Evolutionary conservation across 768 basidiomycete species (phyloP), one percentile per base, ranked within the genome.

Genomic region (Serendipita vermifera): DNA sequence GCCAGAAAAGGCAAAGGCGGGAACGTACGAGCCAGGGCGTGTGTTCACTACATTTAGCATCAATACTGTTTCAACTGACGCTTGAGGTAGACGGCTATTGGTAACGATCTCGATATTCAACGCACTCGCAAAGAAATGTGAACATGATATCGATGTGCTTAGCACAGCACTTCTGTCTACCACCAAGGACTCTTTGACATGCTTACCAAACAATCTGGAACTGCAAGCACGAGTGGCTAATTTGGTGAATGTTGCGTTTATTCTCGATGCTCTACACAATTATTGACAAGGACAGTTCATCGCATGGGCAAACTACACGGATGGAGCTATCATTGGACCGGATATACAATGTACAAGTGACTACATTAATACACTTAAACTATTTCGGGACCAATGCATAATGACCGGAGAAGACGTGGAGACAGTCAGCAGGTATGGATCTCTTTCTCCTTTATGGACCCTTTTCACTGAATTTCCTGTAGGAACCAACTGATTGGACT

Each of bases 221-320:
- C 77, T 91, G 6, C 71, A 76, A 31, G 84, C 84, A 3, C 78
- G 84, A 63, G 80, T 84, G 9, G 89, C 88, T 20, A 84, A 77
- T 64, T 79, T 90, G 55, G 90, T 89, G 66, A 63, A 85, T 76
- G 11, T 53, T 15, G n/a, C n/a, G n/a, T n/a, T n/a, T n/a, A n/a
- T n/a, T n/a, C n/a, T n/a, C n/a, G n/a, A n/a, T n/a, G n/a, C n/a
- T n/a, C n/a, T n/a, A n/a, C 20, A 26, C 41, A 31, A 57, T 13
- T 43, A 32, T 11, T 62, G 5, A 59, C 26, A 29, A 39, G 2
- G n/a, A 27, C 62, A 92, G 85, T 90, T 94, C 63, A 87, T 83
- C 2, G 84, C 89, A 1, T 97, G 88, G 84, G 84, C 85, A 20
- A 92, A 90, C 14, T 96, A 83, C 61, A 90, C 92, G 17, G 84